A percentile compares a stretch with the other conserved stretches of the same genome.
phyloP scores from a whole-genome alignment of 2,329 filamentous ascomycete species.

The Cercospora sp. region DNA sequence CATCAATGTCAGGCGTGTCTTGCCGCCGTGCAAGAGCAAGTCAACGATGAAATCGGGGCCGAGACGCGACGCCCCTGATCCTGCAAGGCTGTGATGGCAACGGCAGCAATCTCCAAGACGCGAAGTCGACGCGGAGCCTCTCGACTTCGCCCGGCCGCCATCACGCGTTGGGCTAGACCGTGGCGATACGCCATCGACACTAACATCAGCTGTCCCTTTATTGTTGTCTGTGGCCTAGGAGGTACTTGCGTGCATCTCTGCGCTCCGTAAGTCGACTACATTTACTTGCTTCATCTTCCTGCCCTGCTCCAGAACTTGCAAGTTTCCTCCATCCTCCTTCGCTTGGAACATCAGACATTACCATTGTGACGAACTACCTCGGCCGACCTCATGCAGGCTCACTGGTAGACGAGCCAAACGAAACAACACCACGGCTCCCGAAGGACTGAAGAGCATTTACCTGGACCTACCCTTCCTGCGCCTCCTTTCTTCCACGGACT shows the following conservation, averaged over 20 bases:
- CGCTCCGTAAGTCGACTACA: not conserved
- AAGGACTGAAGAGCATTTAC: not conserved
- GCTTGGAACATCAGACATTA: not conserved
- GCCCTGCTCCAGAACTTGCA: not conserved
- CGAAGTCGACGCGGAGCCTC: not conserved
- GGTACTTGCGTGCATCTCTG: no score
- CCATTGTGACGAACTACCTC: not conserved
- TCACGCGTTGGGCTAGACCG: not conserved
- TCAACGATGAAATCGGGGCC: not conserved
- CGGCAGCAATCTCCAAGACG: not conserved
- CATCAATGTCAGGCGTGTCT: not conserved
- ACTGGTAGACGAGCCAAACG: not conserved
- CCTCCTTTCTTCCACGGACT: not conserved
- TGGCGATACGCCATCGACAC: not conserved
- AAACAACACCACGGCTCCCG: not conserved
- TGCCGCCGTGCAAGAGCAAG: not conserved
- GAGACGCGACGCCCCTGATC: not conserved
- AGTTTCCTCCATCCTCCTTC: not conserved
- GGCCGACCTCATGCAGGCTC: not conserved
- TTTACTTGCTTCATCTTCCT: not conserved
- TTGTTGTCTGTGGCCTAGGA: not conserved
- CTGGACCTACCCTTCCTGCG: not conserved
- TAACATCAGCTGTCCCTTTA: not conserved
- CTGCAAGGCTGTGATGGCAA: not conserved
- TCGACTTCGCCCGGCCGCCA: not conserved